Evolutionary conservation across 108 stramenopile species (phyloP), one percentile per base, ranked within the genome.

Genomic region (Seminavis robusta): DNA sequence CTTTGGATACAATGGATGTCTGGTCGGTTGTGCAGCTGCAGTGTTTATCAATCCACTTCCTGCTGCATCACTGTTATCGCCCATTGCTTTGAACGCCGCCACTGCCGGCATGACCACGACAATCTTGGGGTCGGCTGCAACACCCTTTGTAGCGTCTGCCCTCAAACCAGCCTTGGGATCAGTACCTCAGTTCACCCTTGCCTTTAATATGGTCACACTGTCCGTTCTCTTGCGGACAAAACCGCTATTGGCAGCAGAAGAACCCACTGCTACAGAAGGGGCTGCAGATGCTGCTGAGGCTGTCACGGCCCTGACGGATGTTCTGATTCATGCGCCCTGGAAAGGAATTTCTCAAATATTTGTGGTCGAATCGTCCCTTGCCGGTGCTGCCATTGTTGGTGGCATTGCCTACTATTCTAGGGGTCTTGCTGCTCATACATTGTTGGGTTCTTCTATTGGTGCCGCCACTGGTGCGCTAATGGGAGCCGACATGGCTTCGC

Each of bases 341-440:
- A 69, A 52, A 13, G 86, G 90, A 38, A 70, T 92, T 19, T 88
- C 86, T 7, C 90, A 92, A 66, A 92, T 92, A 39, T 92, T 86
- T 67, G 86, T 92, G 1, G 84, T 86, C 0, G 71, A 86, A 59
- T 84, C 80, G 8, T 43, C 61, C 1, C 33, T 85, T 21, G 67
- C 81, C 4, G 90, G 90, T 31, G 62, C 56, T 24, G 71, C 74
- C 0, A 59, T 80, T 15, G 27, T 77, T 29, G 70, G 46, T 19
- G 74, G 62, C 11, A 65, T 65, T 5, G 43, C 41, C 4, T 40
- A 59, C 30, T 84, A 85, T 46, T 80, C 80, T n/a, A 83, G 79
- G 1, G 52, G 58, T 32, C 64, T 81, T 20, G 84, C 84, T 13
- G 54, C 47, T 23, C 86, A 91, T 66, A 80, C 83, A 6, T 15